Conservation (phyloP, 495 filamentous ascomycete genomes). For the Aspergillus mulundensis region DNA sequence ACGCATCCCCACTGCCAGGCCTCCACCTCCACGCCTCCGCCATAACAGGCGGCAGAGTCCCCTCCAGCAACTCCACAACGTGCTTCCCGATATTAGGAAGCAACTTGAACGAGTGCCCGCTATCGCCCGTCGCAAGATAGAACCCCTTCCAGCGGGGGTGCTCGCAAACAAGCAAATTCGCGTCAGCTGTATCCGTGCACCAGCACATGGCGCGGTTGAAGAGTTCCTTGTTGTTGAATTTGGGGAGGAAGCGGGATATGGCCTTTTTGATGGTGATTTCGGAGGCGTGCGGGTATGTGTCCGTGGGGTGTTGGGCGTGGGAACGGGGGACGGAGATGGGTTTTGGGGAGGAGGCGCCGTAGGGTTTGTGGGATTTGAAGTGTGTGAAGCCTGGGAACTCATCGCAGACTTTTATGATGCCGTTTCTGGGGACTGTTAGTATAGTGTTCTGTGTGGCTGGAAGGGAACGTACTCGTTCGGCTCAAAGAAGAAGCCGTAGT, state of each 20-base stretch:
- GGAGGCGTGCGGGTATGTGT: background rate
- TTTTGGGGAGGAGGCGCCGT: background rate
- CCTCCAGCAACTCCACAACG: conserved; percentile 1
- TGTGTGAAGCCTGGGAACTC: conserved; percentile 3
- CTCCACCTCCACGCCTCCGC: conserved; percentile 1
- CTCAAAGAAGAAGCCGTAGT: conserved; percentile 54
- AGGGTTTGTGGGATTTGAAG: conserved; percentile 1
- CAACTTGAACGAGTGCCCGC: background rate
- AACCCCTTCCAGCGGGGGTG: conserved; percentile 1
- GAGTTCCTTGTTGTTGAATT: background rate
- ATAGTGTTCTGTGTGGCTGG: background rate
- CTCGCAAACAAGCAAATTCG: background rate
- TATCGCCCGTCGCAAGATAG: background rate
- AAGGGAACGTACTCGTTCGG: conserved; percentile 28
- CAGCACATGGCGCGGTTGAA: conserved; percentile 5
- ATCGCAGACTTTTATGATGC: conserved; percentile 6
- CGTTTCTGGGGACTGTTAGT: background rate
- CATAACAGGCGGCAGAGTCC: background rate
- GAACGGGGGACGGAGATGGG: conserved; percentile 1
- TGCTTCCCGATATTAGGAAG: conserved; percentile 4
- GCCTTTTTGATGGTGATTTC: conserved; percentile 1
- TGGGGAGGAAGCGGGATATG: background rate
- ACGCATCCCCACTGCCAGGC: conserved; percentile 1
- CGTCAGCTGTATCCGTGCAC: conserved; percentile 3
- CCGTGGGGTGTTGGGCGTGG: background rate